Conservation (phyloP, 805 yeast species). For the Jamesozyma spencerorum region DNA sequence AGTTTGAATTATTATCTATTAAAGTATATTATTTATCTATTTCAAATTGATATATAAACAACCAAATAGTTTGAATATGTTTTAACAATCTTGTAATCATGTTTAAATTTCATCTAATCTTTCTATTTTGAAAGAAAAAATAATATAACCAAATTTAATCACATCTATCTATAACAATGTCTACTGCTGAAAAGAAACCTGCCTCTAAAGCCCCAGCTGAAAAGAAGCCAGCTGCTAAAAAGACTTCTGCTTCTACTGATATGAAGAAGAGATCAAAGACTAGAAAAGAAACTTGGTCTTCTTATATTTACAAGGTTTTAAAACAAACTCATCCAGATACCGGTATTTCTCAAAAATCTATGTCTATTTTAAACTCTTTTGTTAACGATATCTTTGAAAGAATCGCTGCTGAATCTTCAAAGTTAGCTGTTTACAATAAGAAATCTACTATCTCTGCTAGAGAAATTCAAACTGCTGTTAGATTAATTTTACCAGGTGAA, state of each 20-base stretch:
- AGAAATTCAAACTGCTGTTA: slow-evolving; percentile 97
- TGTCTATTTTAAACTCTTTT: slow-evolving; percentile 97
- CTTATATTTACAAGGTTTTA: slow-evolving; percentile 96
- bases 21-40: too few species aligned
- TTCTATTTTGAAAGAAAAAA: background rate
- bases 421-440: slow-evolving; percentile 97
- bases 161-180: slow-evolving; percentile 52
- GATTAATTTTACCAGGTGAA: slow-evolving; percentile 97
- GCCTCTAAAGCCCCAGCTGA: slow-evolving; percentile 25
- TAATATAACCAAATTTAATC: too few species aligned
- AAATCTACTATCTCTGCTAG: slow-evolving; percentile 96
- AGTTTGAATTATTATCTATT: too few species aligned
- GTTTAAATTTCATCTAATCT: background rate
- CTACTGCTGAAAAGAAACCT: slow-evolving; percentile 51
- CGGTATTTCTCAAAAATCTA: slow-evolving; percentile 97
- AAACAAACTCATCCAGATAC: slow-evolving; percentile 99
- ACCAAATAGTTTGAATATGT: too few species aligned
- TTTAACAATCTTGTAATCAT: too few species aligned
- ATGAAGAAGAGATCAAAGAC: slow-evolving; percentile 91
- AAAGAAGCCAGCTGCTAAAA: slow-evolving; percentile 67
- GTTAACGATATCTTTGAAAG: slow-evolving; percentile 97
- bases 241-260: slow-evolving; percentile 70
- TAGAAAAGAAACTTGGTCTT: slow-evolving; percentile 96
- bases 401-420: slow-evolving; percentile 95
- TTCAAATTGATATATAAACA: too few species aligned